Conservation (phyloP, 1,284 basidiomycete species). For the Ceratobasidium sp. region DNA sequence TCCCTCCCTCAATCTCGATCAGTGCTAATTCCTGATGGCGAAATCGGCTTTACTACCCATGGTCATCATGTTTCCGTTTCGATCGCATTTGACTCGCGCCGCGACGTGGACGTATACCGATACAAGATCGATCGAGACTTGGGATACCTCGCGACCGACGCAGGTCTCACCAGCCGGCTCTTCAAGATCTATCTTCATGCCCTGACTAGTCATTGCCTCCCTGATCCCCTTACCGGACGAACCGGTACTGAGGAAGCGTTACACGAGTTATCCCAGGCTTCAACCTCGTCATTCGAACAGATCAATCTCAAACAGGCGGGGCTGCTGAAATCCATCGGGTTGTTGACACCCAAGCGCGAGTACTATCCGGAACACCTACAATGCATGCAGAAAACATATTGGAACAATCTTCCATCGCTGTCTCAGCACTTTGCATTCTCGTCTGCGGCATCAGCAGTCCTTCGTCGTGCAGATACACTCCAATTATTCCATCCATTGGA, state of each 20-base stretch:
- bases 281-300: constrained; percentile 53
- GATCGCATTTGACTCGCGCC: neutral
- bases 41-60: constrained; percentile 38
- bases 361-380: constrained; percentile 54
- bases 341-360: constrained; percentile 50
- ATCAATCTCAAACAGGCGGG: constrained; percentile 49
- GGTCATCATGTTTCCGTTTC: constrained; percentile 40
- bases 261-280: constrained; percentile 51
- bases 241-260: constrained; percentile 59
- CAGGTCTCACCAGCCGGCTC: constrained; percentile 51
- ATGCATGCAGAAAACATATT: constrained; percentile 54
- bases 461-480: constrained; percentile 13
- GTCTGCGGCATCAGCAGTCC: neutral
- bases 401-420: constrained; percentile 48
- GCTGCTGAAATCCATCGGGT: constrained; percentile 51
- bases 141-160: constrained; percentile 51
- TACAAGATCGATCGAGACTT: constrained; percentile 55
- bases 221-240: constrained; percentile 56
- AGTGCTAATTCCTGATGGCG: constrained; percentile 53
- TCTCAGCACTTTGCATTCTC: constrained; percentile 51
- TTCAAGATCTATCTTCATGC: constrained; percentile 58
- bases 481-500: constrained; percentile 18
- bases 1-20: constrained; percentile 45
- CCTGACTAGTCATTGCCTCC: constrained; percentile 53
- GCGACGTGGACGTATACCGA: constrained; percentile 43